These are phyloP conservation scores for Populus trichocarpa DNA, from an alignment of 441 rosid species.

Conservation along the genomic window DNA sequence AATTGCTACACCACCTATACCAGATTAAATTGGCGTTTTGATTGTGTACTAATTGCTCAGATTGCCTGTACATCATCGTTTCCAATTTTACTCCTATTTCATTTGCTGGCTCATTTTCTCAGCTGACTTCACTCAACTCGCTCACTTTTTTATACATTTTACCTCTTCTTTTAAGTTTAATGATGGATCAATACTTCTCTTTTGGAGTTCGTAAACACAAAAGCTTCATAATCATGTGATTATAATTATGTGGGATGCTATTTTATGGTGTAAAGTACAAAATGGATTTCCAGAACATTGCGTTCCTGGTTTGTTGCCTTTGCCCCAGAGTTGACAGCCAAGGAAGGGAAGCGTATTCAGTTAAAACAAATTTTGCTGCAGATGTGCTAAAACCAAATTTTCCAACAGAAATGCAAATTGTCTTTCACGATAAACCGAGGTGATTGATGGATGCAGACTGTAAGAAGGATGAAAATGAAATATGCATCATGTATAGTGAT, in stretches of 20 bases:
- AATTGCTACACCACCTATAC: neutral
- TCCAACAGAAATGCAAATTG: neutral
- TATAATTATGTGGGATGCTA: neutral
- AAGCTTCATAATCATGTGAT: neutral
- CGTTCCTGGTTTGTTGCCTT: neutral
- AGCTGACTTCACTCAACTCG: too few relatives aligned
- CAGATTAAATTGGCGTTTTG: neutral
- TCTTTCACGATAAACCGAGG: neutral
- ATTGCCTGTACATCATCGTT: neutral
- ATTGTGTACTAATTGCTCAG: neutral
- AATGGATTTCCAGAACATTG: too few relatives aligned
- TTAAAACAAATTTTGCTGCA: neutral
- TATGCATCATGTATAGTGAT: neutral
- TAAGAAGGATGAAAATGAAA: neutral
- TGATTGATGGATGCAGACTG: neutral
- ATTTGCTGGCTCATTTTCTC: too few relatives aligned
- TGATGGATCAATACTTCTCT: neutral
- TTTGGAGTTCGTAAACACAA: neutral
- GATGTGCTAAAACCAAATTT: neutral
- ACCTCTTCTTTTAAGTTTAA: neutral
- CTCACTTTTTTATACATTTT: neutral
- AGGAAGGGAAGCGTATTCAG: neutral
- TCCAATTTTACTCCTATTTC: neutral
- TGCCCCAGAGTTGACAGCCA: neutral
- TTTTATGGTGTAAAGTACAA: neutral